Evolutionary conservation across 352 stramenopile genomes (phyloP).

Genomic region (Peronosclerospora sorghi): DNA sequence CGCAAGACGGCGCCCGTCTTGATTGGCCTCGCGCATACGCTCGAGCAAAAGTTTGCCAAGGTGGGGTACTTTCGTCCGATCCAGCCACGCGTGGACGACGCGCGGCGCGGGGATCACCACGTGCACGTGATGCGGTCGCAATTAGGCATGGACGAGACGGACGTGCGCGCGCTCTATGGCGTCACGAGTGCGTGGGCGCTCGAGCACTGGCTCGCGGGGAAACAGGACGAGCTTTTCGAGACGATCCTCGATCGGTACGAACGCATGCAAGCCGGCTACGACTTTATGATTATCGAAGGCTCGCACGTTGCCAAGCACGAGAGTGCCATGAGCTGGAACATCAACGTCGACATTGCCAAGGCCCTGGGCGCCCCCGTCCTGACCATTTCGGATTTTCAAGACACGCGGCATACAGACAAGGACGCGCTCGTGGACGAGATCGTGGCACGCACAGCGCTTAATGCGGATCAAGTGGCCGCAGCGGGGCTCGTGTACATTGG

Average conservation of each 20-base stretch:
- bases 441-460: slow-evolving; percentile 37
- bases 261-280: slow-evolving; percentile 35
- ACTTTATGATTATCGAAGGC: slow-evolving; percentile 82
- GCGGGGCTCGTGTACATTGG: slow-evolving; percentile 57
- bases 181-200: slow-evolving; percentile 47
- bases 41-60: slow-evolving; percentile 61
- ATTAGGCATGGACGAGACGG: slow-evolving; percentile 35
- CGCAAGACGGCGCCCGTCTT: slow-evolving; percentile 61
- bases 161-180: slow-evolving; percentile 36
- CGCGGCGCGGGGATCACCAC: slow-evolving; percentile 71
- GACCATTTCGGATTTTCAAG: slow-evolving; percentile 43
- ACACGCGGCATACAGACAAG: slow-evolving; percentile 13
- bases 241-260: slow-evolving; percentile 61
- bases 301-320: slow-evolving; percentile 55
- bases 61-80: slow-evolving; percentile 79
- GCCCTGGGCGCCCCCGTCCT: slow-evolving; percentile 53
- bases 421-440: slow-evolving; percentile 39
- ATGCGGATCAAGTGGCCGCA: slow-evolving; percentile 46
- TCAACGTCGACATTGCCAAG: slow-evolving; percentile 71
- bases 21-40: slow-evolving; percentile 46
- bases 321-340: slow-evolving; percentile 64
- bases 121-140: slow-evolving; percentile 57
- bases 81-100: slow-evolving; percentile 25
- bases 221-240: slow-evolving; percentile 55
- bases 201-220: slow-evolving; percentile 39